A percentile compares a stretch with the other conserved stretches of the same genome.
These are phyloP conservation scores for Daldinia bambusicola DNA, from an alignment of 495 filamentous ascomycete genomes.

Conservation along the genomic window DNA sequence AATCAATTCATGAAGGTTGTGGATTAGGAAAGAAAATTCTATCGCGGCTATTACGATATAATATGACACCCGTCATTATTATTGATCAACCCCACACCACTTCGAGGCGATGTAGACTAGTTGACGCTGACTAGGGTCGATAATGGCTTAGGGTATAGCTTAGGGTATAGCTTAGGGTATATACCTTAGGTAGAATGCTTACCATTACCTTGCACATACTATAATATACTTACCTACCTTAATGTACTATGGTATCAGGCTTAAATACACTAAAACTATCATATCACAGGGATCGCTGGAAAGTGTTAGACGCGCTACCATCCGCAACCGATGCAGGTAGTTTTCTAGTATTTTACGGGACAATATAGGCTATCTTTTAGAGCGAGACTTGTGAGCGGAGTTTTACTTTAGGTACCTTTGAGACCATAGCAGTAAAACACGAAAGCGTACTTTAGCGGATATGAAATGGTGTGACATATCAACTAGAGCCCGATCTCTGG, in stretches of 20 bases:
- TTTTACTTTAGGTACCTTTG: too few species aligned
- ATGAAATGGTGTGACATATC: background rate
- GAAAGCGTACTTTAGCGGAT: background rate
- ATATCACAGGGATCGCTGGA: too few species aligned
- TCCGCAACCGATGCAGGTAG: too few species aligned
- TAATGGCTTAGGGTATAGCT: background rate
- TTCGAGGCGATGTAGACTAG: constrained; percentile 27
- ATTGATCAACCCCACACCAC: constrained; percentile 15
- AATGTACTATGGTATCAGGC: too few species aligned
- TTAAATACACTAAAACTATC: too few species aligned
- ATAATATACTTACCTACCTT: background rate
- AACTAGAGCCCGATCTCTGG: background rate
- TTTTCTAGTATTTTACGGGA: too few species aligned
- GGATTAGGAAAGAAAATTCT: constrained; percentile 38
- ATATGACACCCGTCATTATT: constrained; percentile 13
- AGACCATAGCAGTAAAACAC: too few species aligned
- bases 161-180: background rate
- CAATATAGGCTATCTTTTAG: too few species aligned
- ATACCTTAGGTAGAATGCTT: background rate
- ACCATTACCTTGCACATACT: background rate
- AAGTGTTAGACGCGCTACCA: too few species aligned
- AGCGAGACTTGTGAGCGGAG: too few species aligned
- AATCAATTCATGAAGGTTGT: constrained; percentile 49
- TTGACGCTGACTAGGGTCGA: constrained; percentile 20
- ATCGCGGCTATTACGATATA: constrained; percentile 10